These are phyloP conservation scores for Heritiera littoralis DNA, from an alignment of 345 rosid species.

Conservation along the genomic window DNA sequence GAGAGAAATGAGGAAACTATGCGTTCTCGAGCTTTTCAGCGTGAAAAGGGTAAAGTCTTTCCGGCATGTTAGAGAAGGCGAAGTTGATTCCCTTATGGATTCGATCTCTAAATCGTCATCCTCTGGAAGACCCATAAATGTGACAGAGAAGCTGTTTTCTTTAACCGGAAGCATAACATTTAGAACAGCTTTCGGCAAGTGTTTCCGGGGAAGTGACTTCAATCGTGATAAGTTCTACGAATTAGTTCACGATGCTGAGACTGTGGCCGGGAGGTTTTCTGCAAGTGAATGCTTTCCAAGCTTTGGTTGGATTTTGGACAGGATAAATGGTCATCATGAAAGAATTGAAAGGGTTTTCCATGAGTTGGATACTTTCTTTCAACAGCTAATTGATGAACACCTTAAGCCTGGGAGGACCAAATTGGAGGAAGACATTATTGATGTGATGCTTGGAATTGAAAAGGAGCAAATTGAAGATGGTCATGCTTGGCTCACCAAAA, in stretches of 20 bases:
- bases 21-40: constrained; percentile 38
- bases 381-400: constrained; percentile 42
- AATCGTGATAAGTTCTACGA: constrained; percentile 29
- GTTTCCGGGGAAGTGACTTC: constrained; percentile 33
- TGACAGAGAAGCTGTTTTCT: constrained; percentile 28
- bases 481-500: constrained; percentile 30
- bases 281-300: constrained; percentile 38
- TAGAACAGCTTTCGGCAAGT: constrained; percentile 37
- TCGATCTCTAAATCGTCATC: constrained; percentile 29
- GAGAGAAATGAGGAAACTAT: constrained; percentile 35
- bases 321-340: constrained; percentile 30
- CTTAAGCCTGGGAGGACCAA: constrained; percentile 28
- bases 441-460: constrained; percentile 41
- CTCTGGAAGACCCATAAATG: constrained; percentile 23
- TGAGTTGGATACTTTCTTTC: constrained; percentile 39
- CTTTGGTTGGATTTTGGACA: constrained; percentile 42
- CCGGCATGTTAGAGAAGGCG: constrained; percentile 37
- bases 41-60: constrained; percentile 41
- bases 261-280: constrained; percentile 31
- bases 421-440: constrained; percentile 42
- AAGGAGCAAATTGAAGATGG: constrained; percentile 31
- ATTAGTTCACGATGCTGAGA: constrained; percentile 30
- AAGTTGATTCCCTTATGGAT: constrained; percentile 29
- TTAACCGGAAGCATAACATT: constrained; percentile 28
- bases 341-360: constrained; percentile 38